A percentile compares a stretch with the other conserved stretches of the same genome.
phyloP scores from a whole-genome alignment of 345 rosid genomes.

The Cardamine resedifolia region DNA sequence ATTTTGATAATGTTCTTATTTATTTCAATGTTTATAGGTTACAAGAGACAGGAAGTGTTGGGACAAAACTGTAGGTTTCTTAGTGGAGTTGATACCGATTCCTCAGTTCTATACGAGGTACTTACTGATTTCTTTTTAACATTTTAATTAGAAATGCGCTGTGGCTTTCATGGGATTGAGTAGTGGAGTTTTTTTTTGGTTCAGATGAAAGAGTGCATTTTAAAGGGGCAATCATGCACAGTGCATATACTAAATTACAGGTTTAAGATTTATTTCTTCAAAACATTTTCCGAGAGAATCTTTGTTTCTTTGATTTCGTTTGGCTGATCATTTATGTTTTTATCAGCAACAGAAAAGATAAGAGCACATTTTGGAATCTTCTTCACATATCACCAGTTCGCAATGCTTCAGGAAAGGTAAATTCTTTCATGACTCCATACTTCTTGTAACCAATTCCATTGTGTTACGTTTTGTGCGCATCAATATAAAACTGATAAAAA shows the following conservation, averaged over 20 bases:
- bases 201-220: constrained; percentile 74
- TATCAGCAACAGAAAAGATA: constrained; percentile 66
- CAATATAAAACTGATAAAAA: not conserved
- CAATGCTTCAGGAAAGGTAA: constrained; percentile 96
- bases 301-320: constrained; percentile 38
- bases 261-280: constrained; percentile 42
- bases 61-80: constrained; percentile 73
- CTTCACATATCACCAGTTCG: constrained; percentile 94
- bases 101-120: constrained; percentile 58
- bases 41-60: constrained; percentile 79
- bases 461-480: not conserved
- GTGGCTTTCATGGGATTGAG: not conserved
- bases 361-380: constrained; percentile 80
- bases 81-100: constrained; percentile 70
- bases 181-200: constrained; percentile 1
- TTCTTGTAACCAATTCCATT: not conserved
- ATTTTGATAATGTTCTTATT: not conserved
- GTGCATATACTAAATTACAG: constrained; percentile 95
- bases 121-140: not conserved
- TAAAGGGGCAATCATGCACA: constrained; percentile 72
- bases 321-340: constrained; percentile 25
- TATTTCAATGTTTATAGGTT: constrained; percentile 46
- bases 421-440: not conserved
- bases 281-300: not conserved
- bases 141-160: not conserved